Conservation (phyloP, 148 eudicot species). For the Rhododendron ovatum region DNA sequence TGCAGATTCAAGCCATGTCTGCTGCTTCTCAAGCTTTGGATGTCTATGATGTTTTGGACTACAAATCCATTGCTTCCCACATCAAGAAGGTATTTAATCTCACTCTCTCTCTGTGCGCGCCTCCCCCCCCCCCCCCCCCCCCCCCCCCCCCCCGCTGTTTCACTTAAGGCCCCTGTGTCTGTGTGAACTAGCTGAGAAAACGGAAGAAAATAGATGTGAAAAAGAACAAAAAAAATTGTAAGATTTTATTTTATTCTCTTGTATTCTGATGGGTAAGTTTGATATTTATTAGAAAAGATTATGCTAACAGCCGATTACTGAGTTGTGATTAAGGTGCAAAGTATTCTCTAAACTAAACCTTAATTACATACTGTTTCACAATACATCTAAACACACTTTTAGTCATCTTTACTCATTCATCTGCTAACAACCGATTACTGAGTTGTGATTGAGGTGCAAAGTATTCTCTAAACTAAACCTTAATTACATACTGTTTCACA, state of each 20-base stretch:
- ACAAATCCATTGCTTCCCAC: conserved; percentile 78
- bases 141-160: neutral
- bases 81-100: conserved; percentile 62
- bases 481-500: neutral
- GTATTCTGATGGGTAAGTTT: neutral
- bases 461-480: neutral
- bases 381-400: too few relatives aligned
- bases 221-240: neutral
- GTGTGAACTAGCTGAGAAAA: neutral
- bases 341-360: neutral
- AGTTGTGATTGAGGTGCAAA: neutral
- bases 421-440: too few relatives aligned
- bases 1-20: conserved; percentile 95
- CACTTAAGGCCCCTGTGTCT: neutral
- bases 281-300: neutral
- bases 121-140: too few relatives aligned
- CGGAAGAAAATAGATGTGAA: neutral
- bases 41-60: conserved; percentile 74
- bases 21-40: conserved; percentile 92
- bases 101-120: neutral
- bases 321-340: neutral
- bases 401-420: too few relatives aligned
- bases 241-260: neutral
- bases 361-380: neutral
- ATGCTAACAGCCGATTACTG: neutral